phyloP scores from a whole-genome alignment of 2,329 filamentous ascomycete genomes.

The Aspergillus alliaceus region DNA sequence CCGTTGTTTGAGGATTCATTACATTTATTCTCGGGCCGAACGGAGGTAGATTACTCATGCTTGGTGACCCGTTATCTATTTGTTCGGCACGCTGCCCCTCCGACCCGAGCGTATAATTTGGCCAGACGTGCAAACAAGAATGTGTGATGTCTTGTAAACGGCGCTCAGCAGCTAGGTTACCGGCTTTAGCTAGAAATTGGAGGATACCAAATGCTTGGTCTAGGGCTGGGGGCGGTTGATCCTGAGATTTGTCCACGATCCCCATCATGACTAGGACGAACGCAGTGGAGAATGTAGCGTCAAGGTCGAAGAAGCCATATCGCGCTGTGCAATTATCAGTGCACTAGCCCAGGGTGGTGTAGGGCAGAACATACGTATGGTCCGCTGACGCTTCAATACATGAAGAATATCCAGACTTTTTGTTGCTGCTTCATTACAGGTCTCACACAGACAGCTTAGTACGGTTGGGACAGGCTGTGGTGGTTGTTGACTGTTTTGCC shows the following conservation, averaged over 20 bases:
- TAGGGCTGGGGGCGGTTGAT: constrained; percentile 12
- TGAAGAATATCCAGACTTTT: constrained; percentile 20
- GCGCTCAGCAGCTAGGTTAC: constrained; percentile 18
- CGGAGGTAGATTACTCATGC: background rate
- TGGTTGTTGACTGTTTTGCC: constrained; percentile 5
- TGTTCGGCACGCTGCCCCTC: background rate
- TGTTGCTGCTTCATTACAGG: constrained; percentile 21
- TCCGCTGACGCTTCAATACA: constrained; percentile 14
- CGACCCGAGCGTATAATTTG: background rate
- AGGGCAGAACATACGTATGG: constrained; percentile 14
- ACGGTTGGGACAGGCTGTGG: constrained; percentile 6
- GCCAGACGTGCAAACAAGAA: constrained; percentile 18
- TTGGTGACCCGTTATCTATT: background rate
- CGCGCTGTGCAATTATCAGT: constrained; percentile 4
- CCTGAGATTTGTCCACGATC: constrained; percentile 8
- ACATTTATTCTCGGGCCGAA: background rate
- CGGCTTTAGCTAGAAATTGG: constrained; percentile 14
- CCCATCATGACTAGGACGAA: constrained; percentile 23
- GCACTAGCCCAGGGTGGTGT: background rate
- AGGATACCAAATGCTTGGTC: constrained; percentile 17
- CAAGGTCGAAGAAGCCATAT: constrained; percentile 24
- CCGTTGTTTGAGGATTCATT: background rate
- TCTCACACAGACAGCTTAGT: constrained; percentile 16
- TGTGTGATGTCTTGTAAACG: constrained; percentile 20
- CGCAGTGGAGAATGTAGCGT: constrained; percentile 23